Base-by-base conservation (phyloP, 129 eudicot genomes). In the Chrysanthemum lavandulifolium region DNA sequence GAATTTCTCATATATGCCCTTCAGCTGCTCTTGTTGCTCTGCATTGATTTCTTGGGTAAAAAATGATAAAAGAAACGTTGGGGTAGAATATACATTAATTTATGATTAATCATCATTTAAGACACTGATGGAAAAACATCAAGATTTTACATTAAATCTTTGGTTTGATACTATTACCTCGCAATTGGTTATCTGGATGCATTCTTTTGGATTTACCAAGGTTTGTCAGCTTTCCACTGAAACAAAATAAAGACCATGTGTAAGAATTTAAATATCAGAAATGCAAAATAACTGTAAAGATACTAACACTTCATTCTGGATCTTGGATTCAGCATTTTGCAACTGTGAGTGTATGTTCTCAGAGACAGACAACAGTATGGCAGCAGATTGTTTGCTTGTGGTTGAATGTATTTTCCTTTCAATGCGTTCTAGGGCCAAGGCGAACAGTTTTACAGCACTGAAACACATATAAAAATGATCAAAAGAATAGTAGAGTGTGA, bases 161-260 rank as follows among this genome's bases (percentile, higher is more conserved):
- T 16, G 56, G 40, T 64, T 18, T 52, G 10, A 31, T 45, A 57
- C 40, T 64, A 18, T 72, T 77, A 94, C 98, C 98, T 94, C 84
- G 85, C 73, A 83, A 82, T 78, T 67, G 79, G 65, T 81, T 83
- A 80, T 94, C 96, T 21, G 88, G 71, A 51, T 67, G 78, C 82
- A 76, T 94, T 76, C 96, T 84, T 80, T 90, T 86, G 52, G 86
- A 65, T 78, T 81, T 83, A 72, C 82, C 83, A 29, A 69, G 77
- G 77, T 66, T 78, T 76, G 84, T 84, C 50, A 94, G 82, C 85
- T 88, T 90, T 73, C 85, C 96, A 81, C 98, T 94, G 98, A 62
- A 87, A 86, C 66, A 82, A n/a, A 43, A 73, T 65, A 76, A 29
- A 65, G 64, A 69, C 29, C 81, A 74, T 67, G 19, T 61, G 55